Percentiles rank a stretch among this genome's conserved stretches.
phyloP scores from a whole-genome alignment of 129 eudicot genomes.

The Rutidosis leptorrhynchoides region DNA sequence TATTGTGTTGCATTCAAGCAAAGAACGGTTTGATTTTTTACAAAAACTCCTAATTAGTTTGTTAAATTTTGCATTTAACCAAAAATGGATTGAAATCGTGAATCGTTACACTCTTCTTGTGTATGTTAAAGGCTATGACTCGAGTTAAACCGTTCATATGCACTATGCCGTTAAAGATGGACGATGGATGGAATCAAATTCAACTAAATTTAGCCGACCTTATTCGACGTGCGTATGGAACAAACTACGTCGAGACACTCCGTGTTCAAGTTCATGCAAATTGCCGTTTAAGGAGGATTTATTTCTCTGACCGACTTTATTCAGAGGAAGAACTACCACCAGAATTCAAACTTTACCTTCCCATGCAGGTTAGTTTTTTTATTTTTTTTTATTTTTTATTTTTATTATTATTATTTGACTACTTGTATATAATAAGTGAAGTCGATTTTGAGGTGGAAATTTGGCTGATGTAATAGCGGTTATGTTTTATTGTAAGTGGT shows the following conservation, averaged over 20 bases:
- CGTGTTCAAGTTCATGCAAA: constrained; percentile 98
- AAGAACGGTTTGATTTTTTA: too few species aligned
- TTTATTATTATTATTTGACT: not conserved
- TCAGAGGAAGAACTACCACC: constrained; percentile 99
- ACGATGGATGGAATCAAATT: constrained; percentile 99
- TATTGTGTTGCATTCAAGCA: not conserved
- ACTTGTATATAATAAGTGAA: not conserved
- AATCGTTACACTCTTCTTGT: too few species aligned
- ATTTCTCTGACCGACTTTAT: constrained; percentile 94
- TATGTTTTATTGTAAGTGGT: not conserved
- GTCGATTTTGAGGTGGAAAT: not conserved
- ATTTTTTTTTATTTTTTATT: not conserved
- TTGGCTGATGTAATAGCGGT: not conserved
- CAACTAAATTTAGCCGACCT: constrained; percentile 87
- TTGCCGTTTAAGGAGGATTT: constrained; percentile 89
- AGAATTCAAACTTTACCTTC: constrained; percentile 93
- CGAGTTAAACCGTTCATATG: constrained; percentile 94
- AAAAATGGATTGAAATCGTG: too few species aligned
- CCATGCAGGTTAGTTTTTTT: constrained; percentile 68
- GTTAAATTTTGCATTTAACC: too few species aligned
- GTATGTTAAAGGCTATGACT: constrained; percentile 60
- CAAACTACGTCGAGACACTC: constrained; percentile 87
- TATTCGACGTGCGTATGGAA: constrained; percentile 95
- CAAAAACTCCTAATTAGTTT: too few species aligned
- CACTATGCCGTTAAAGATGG: constrained; percentile 96